phyloP scores from a whole-genome alignment of 805 yeast genomes.

The Maudiozyma serrabonitensis region DNA sequence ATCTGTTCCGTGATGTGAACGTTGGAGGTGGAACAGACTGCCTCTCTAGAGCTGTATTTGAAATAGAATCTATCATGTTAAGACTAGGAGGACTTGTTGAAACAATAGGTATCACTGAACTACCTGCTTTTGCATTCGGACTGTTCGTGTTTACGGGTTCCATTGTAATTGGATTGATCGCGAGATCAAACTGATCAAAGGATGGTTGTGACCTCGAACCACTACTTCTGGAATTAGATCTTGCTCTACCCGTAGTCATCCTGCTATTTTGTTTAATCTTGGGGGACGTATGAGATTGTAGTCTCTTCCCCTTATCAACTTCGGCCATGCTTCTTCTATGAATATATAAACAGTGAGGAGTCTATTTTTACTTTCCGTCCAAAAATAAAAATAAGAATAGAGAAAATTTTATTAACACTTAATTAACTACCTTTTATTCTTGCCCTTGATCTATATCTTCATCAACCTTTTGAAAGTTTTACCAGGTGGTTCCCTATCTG shows the following conservation, averaged over 20 bases:
- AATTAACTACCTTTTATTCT: too few species aligned
- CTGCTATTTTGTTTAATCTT: background rate
- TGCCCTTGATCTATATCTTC: too few species aligned
- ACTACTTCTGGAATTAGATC: slow-evolving; percentile 24
- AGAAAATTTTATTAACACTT: too few species aligned
- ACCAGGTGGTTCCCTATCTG: too few species aligned
- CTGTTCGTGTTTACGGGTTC: background rate
- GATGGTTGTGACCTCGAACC: slow-evolving; percentile 13
- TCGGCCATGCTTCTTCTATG: slow-evolving; percentile 3
- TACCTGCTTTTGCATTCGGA: background rate
- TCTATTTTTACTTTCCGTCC: too few species aligned
- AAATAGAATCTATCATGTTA: too few species aligned
- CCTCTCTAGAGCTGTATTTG: background rate
- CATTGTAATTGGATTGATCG: background rate
- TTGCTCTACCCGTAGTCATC: slow-evolving; percentile 12
- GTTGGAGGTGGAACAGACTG: slow-evolving; percentile 4
- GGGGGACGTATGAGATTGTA: slow-evolving; percentile 1
- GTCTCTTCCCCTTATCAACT: slow-evolving; percentile 2
- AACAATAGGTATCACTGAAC: background rate
- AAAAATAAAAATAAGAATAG: too few species aligned
- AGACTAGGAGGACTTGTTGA: too few species aligned
- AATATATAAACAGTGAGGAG: too few species aligned
- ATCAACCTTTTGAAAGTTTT: too few species aligned
- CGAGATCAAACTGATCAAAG: slow-evolving; percentile 5
- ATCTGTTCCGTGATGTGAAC: slow-evolving; percentile 20